Evolutionary conservation across 2,329 filamentous ascomycete species (phyloP).

Genomic region (Microdochium nivale): DNA sequence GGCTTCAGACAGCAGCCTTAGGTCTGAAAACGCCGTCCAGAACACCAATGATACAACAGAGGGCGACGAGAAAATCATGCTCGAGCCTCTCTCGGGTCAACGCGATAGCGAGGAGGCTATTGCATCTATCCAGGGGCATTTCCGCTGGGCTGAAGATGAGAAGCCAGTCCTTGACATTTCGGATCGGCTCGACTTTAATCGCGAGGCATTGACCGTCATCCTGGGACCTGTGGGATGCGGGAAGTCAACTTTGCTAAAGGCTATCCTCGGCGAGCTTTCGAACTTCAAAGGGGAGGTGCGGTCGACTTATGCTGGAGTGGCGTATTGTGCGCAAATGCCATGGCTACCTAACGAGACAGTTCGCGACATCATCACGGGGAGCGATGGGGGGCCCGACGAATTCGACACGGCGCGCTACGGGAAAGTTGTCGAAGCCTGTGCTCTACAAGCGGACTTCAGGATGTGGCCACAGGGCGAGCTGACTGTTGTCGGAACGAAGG

Average conservation of each 20-base stretch:
- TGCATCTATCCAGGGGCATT: neutral
- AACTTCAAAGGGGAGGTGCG: slow-evolving; percentile 3
- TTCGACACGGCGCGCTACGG: slow-evolving; percentile 19
- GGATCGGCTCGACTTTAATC: slow-evolving; percentile 1
- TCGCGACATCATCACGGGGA: slow-evolving; percentile 16
- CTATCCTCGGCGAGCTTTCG: slow-evolving; percentile 11
- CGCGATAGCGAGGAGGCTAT: neutral
- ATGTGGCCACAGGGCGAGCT: slow-evolving; percentile 21
- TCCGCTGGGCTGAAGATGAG: neutral
- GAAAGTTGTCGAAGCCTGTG: slow-evolving; percentile 22
- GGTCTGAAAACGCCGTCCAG: neutral
- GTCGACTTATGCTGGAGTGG: neutral
- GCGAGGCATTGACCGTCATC: slow-evolving; percentile 5
- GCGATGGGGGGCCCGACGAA: slow-evolving; percentile 2
- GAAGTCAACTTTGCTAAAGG: slow-evolving; percentile 11
- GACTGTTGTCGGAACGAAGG: slow-evolving; percentile 29
- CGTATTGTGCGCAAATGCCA: slow-evolving; percentile 4
- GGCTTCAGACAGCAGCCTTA: neutral
- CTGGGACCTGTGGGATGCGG: slow-evolving; percentile 12
- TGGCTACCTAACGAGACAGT: slow-evolving; percentile 14
- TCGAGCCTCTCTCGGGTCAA: neutral
- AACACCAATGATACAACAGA: neutral
- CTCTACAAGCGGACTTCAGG: slow-evolving; percentile 22
- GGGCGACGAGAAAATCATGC: neutral
- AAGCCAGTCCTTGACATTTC: neutral